Evolutionary conservation across 805 yeast genomes (phyloP), one percentile per base, ranked within the genome.

Genomic region (Kuraishia hungarica): DNA sequence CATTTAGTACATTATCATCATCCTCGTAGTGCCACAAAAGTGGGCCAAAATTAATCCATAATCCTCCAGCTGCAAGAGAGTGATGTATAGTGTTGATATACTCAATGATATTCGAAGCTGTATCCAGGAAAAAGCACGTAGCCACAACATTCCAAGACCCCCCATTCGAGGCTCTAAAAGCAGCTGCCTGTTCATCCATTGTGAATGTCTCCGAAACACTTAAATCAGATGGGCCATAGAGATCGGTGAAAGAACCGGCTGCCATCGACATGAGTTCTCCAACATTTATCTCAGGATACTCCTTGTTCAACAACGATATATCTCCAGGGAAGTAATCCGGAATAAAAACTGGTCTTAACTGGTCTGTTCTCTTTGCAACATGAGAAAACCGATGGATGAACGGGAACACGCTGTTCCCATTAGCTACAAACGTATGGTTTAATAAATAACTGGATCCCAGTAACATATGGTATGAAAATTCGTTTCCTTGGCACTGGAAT

Each of bases 1-100:
- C 59, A 7, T 65, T 59, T 2, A 60, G 61, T 10, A 67, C 62
- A 17, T 68, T 69, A 19, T 66, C 71, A 39, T 76, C 79, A 55
- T 77, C 79, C 60, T 85, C 91, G 62, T 77, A 83, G 66, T 87
- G 93, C 91, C 91, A 84, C 53, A 83, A 67, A 50, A 84, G 67
- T 0, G 89, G 90, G 0, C 91, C 91, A 62, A 82, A 79, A 61
- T 84, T 84, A 26, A 83, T 68, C 89, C 89, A 84, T 19, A 67
- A 55, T 0, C 86, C 89, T 22, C 67, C 69, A 0, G 65, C 62
- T 39, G 72, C 70, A 56, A 84, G 60, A 23, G 79, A 72, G 60
- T 79, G 72, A 46, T 68, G 65, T 1, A 84, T 73, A 0, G 84
- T 68, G 52, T 71, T 72, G 48, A 84, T 48, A 59, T 83, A 84